phyloP scores from a whole-genome alignment of 495 filamentous ascomycete genomes.

The Clavariopsis aquatica region DNA sequence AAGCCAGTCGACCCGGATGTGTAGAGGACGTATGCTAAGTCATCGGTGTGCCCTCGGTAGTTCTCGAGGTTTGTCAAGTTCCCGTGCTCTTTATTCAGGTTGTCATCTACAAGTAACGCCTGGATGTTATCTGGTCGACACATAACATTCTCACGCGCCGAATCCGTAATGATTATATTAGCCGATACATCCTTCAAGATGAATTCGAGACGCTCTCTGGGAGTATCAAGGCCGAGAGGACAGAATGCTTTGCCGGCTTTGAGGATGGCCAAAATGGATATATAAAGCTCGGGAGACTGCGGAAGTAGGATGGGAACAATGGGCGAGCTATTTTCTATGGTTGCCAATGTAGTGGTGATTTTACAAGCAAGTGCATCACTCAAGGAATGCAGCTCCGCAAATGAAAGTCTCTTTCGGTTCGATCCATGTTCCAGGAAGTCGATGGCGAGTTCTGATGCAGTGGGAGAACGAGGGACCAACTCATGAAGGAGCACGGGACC shows the following conservation, averaged over 20 bases:
- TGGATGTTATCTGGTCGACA: constrained; percentile 6
- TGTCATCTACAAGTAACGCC: constrained; percentile 24
- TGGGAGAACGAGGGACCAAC: constrained; percentile 50
- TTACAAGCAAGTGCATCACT: constrained; percentile 47
- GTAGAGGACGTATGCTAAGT: constrained; percentile 87
- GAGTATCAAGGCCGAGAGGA: constrained; percentile 70
- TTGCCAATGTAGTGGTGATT: constrained; percentile 11
- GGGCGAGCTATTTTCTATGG: constrained; percentile 15
- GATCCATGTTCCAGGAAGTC: constrained; percentile 60
- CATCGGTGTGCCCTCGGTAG: constrained; percentile 28
- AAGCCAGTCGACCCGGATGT: constrained; percentile 87
- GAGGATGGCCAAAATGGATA: constrained; percentile 69
- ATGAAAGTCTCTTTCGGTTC: constrained; percentile 53
- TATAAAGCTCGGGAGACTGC: constrained; percentile 70
- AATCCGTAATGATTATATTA: constrained; percentile 40
- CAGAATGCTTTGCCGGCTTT: constrained; percentile 81
- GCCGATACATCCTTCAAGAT: constrained; percentile 66
- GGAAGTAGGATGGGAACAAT: constrained; percentile 73
- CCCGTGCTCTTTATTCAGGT: not conserved
- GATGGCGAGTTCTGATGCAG: constrained; percentile 50
- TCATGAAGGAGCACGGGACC: constrained; percentile 68
- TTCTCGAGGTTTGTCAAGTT: not conserved
- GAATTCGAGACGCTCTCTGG: constrained; percentile 70
- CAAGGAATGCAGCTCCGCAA: constrained; percentile 57
- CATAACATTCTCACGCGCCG: constrained; percentile 14